Base-by-base conservation (phyloP, 192 early-diverging fungal genomes). In the Spizellomyces sp. region DNA sequence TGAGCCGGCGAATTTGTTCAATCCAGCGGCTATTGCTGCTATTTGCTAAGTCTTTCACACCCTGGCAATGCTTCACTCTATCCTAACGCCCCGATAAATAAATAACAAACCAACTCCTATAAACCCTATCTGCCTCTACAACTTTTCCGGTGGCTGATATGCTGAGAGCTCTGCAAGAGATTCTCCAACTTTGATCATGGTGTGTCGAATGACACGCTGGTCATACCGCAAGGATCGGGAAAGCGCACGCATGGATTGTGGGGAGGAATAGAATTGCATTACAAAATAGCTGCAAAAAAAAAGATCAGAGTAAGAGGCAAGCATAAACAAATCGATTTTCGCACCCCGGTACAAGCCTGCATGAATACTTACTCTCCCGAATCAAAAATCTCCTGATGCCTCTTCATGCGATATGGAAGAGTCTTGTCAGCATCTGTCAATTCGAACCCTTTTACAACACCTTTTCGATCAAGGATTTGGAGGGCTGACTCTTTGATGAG, bases 361-460 rank as follows among this genome's bases (percentile, higher is more conserved):
- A 57, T 36, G 27, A 36, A n/a, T 52, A 67, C 76, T 21, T 69
- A 80, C 75, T 50, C 44, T 67, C 77, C 81, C 41, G 19, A 9
- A 9, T 66, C 43, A 57, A 78, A 78, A 15, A 80, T 75, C 65
- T 90, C 88, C 82, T 95, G 94, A 75, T 96, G 96, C 68, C 91
- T 82, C 81, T 92, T 90, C 81, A 95, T 96, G 56, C 94, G 86
- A 75, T 94, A 91, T 44, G 93, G 93, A 45, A 98, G 80, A 1
- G 58, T 19, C 73, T 81, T 80, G 48, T 86, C 81, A 0, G 27
- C 27, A 36, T 36, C 27, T 10, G 89, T 89, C 75, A 92, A 79
- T 65, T 91, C 84, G 77, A 98, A 90, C 10, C 87, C 85, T 48
- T 93, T 85, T 9, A 98, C 94, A 43, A 94, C 94, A 54, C 96